A percentile compares a stretch with the other conserved stretches of the same genome.
phyloP scores from a whole-genome alignment of 2,329 filamentous ascomycete genomes.

The Diaporthe citriasiana region DNA sequence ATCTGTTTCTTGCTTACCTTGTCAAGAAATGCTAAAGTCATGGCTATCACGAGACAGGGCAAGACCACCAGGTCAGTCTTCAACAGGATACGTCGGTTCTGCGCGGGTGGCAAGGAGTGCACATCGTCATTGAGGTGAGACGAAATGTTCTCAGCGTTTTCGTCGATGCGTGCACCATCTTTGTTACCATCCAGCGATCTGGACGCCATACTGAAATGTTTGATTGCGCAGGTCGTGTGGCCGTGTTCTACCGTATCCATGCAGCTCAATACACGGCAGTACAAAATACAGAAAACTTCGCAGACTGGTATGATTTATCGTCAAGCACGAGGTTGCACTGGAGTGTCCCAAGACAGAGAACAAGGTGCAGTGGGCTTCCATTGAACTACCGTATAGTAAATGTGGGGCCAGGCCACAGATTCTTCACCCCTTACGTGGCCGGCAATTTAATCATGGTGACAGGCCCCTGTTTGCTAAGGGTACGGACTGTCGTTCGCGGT shows the following conservation, averaged over 20 bases:
- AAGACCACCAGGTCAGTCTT: conserved; percentile 5
- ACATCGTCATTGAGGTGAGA: not conserved
- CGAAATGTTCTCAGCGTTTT: not conserved
- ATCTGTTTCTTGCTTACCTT: not conserved
- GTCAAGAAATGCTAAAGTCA: not conserved
- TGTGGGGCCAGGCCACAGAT: not conserved
- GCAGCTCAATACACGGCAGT: not conserved
- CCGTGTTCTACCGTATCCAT: not conserved
- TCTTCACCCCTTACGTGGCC: not conserved
- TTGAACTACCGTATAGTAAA: not conserved
- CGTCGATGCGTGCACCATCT: not conserved
- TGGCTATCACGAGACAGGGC: not conserved
- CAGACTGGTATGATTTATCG: not conserved
- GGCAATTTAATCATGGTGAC: not conserved
- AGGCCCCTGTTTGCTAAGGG: not conserved
- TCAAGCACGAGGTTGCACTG: not conserved
- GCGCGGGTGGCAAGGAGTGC: not conserved
- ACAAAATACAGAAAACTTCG: not conserved
- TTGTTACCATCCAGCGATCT: not conserved
- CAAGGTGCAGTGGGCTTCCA: not conserved
- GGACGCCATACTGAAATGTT: not conserved
- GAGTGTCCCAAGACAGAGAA: not conserved
- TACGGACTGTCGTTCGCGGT: not conserved
- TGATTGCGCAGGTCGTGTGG: not conserved
- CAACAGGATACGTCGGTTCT: conserved; percentile 2